Conservation (phyloP, 1,284 basidiomycete species). For the Pulchroboletus neoregius region DNA sequence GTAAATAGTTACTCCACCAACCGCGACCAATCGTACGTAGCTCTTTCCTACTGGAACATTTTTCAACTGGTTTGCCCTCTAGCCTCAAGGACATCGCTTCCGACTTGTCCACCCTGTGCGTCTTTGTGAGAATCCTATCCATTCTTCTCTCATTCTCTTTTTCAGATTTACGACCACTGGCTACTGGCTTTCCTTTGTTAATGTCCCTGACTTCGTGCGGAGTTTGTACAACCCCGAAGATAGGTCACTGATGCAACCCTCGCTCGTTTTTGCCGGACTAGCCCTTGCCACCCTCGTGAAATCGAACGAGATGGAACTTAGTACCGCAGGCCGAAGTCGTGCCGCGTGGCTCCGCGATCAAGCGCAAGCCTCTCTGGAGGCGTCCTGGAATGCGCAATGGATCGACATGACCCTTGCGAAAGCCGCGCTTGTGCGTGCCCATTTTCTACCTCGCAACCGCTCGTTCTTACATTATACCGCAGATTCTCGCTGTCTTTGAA, state of each 20-base stretch:
- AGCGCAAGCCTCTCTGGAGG: conserved; percentile 52
- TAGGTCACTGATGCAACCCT: conserved; percentile 58
- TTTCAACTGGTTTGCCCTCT: conserved; percentile 11
- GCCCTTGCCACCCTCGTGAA: conserved; percentile 71
- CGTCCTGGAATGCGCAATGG: conserved; percentile 48
- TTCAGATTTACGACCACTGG: conserved; percentile 46
- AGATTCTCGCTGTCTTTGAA: conserved; percentile 75
- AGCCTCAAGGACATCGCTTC: conserved; percentile 51
- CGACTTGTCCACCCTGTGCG: conserved; percentile 57
- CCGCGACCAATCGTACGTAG: conserved; percentile 43
- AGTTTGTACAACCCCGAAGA: conserved; percentile 48
- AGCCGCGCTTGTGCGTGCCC: conserved; percentile 63
- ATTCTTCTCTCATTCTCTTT: conserved; percentile 9
- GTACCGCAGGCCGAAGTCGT: conserved; percentile 45
- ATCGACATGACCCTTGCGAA: conserved; percentile 63
- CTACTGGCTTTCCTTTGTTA: conserved; percentile 64
- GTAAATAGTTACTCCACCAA: conserved; percentile 44
- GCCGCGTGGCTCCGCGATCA: conserved; percentile 52
- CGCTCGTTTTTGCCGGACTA: conserved; percentile 61
- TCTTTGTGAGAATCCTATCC: conserved; percentile 11
- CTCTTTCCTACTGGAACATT: not conserved
- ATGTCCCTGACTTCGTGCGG: conserved; percentile 50
- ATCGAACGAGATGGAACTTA: conserved; percentile 62
- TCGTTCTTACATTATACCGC: conserved; percentile 4
- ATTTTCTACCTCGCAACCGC: not conserved